Conservation (phyloP, 108 stramenopile genomes). For the Epithemia pelagica region DNA sequence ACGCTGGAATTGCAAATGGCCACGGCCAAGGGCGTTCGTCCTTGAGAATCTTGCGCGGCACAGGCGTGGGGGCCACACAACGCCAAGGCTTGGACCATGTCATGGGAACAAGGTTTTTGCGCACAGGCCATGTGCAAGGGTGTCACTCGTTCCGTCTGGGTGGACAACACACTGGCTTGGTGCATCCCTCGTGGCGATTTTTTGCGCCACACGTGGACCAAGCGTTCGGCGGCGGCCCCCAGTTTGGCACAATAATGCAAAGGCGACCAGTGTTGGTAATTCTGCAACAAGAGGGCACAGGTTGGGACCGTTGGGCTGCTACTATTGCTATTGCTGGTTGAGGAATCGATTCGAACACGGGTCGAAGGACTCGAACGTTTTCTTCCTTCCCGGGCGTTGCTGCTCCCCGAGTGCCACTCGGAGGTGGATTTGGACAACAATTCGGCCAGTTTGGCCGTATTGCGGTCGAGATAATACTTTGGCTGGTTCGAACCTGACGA, state of each 20-base stretch:
- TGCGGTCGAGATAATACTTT: slow-evolving; percentile 22
- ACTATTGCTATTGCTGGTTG: not conserved
- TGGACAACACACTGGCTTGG: slow-evolving; percentile 22
- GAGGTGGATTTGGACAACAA: slow-evolving; percentile 8
- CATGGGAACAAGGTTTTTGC: not conserved
- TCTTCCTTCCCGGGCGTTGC: not conserved
- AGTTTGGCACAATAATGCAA: slow-evolving; percentile 57
- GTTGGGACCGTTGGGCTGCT: not conserved
- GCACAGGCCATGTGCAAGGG: slow-evolving; percentile 27
- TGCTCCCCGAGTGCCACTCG: not conserved
- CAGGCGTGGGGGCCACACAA: slow-evolving; percentile 35
- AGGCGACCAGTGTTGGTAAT: slow-evolving; percentile 31
- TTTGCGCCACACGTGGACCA: slow-evolving; percentile 3
- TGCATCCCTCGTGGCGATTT: not conserved
- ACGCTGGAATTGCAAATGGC: slow-evolving; percentile 49
- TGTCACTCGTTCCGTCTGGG: slow-evolving; percentile 29
- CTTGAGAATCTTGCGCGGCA: slow-evolving; percentile 29
- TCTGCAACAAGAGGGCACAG: slow-evolving; percentile 3
- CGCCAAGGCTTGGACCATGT: slow-evolving; percentile 18
- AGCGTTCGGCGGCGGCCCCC: slow-evolving; percentile 30
- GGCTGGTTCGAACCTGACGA: not conserved
- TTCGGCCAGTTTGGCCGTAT: slow-evolving; percentile 33
- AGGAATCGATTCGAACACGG: not conserved
- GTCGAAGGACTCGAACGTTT: not conserved
- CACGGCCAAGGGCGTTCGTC: slow-evolving; percentile 35